Conservation (phyloP, 805 yeast genomes). For the Ogataea degrootiae region DNA sequence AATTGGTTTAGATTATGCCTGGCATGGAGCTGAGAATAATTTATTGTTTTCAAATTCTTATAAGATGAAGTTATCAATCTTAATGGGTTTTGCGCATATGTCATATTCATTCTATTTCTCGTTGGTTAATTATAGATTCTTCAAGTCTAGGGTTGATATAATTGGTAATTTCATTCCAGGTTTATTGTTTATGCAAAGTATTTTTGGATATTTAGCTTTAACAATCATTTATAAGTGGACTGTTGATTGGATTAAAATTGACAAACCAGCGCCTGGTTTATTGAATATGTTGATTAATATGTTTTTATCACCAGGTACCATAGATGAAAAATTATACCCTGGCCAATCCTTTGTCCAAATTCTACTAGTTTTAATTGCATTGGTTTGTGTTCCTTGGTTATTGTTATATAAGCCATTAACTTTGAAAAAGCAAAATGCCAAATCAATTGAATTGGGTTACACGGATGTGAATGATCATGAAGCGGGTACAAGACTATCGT, state of each 20-base stretch:
- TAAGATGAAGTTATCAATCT: conserved; percentile 71
- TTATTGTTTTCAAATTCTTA: conserved; percentile 66
- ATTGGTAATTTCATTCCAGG: conserved; percentile 74
- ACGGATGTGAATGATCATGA: conserved; percentile 38
- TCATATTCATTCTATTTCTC: conserved; percentile 64
- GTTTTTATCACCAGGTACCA: conserved; percentile 69
- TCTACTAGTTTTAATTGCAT: conserved; percentile 51
- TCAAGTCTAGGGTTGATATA: conserved; percentile 58
- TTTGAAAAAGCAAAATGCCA: conserved; percentile 39
- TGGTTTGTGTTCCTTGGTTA: conserved; percentile 72
- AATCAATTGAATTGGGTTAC: conserved; percentile 47
- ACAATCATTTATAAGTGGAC: conserved; percentile 71
- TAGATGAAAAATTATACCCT: conserved; percentile 60
- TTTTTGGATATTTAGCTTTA: conserved; percentile 66
- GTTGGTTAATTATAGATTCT: conserved; percentile 55
- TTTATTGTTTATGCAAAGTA: conserved; percentile 67
- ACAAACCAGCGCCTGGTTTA: conserved; percentile 63
- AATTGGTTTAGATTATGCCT: conserved; percentile 64
- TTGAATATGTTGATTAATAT: conserved; percentile 71
- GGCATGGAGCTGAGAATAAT: conserved; percentile 80
- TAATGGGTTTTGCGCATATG: conserved; percentile 77
- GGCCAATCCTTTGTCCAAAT: conserved; percentile 64
- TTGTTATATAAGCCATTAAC: conserved; percentile 59
- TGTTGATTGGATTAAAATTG: conserved; percentile 62
- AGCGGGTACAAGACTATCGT: conserved; percentile 6